Conservation (phyloP, 2,329 filamentous ascomycete genomes). For the Xylaria digitata region DNA sequence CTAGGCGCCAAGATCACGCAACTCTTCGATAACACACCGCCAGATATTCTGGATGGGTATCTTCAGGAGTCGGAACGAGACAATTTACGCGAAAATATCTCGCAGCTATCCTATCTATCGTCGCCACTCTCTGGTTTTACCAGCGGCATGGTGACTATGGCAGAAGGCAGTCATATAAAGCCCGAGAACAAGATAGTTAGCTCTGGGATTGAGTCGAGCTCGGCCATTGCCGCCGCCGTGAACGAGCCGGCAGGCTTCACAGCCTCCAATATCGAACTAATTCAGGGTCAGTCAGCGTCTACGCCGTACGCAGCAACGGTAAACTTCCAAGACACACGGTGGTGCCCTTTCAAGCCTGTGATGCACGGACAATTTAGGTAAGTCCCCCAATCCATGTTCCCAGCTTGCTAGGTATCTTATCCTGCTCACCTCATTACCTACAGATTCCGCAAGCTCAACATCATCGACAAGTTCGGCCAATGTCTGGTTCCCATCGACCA, state of each 20-base stretch:
- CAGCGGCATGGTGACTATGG: constrained; percentile 49
- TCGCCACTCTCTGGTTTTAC: constrained; percentile 48
- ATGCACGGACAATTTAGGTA: constrained; percentile 62
- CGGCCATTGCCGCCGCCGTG: constrained; percentile 33
- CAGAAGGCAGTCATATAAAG: constrained; percentile 55
- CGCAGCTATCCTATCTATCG: constrained; percentile 42
- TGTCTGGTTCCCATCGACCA: constrained; percentile 50
- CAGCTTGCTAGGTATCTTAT: not conserved
- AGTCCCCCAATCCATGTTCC: constrained; percentile 32
- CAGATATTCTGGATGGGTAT: constrained; percentile 36
- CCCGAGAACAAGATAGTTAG: constrained; percentile 45
- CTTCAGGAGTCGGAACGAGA: constrained; percentile 33
- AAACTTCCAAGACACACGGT: constrained; percentile 40
- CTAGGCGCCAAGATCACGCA: constrained; percentile 51
- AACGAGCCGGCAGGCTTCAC: constrained; percentile 40
- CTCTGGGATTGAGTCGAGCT: constrained; percentile 20
- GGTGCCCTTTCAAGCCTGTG: constrained; percentile 56
- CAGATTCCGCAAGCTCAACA: constrained; percentile 54
- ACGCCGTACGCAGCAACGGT: constrained; percentile 53
- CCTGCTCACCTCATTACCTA: not conserved
- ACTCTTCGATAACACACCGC: constrained; percentile 49
- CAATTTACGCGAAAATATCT: constrained; percentile 37
- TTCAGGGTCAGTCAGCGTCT: constrained; percentile 46
- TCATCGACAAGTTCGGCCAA: constrained; percentile 64
- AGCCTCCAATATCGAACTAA: constrained; percentile 30